These are phyloP conservation scores for Priceomyces medius DNA, from an alignment of 805 yeast genomes.

Conservation along the genomic window DNA sequence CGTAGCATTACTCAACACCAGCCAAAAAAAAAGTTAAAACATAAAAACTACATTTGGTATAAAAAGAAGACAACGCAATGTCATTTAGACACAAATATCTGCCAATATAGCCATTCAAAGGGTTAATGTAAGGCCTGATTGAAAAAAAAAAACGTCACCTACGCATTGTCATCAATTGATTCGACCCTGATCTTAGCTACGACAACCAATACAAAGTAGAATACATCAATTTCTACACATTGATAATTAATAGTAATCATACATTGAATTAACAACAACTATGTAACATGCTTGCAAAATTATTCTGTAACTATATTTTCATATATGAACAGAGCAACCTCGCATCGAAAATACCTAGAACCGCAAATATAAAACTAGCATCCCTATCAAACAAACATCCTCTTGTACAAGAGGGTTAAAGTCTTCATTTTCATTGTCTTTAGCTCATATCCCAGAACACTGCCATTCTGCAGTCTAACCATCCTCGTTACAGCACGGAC, in stretches of 20 bases:
- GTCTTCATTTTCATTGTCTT: background rate
- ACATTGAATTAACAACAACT: background rate
- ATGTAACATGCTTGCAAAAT: background rate
- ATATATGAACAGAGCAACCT: background rate
- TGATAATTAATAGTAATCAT: background rate
- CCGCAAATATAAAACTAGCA: constrained; percentile 1
- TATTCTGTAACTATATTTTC: background rate
- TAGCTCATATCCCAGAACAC: constrained; percentile 1
- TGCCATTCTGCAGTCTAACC: background rate
- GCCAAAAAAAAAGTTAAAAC: background rate
- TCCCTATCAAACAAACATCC: constrained; percentile 3
- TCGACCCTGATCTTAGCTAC: too few relatives aligned
- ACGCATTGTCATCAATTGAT: too few relatives aligned
- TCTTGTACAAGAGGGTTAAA: background rate
- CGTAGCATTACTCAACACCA: too few relatives aligned
- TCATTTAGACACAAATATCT: too few relatives aligned
- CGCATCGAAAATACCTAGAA: background rate
- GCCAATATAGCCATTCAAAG: too few relatives aligned
- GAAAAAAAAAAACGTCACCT: too few relatives aligned
- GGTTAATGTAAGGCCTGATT: too few relatives aligned
- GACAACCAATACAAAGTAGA: too few relatives aligned
- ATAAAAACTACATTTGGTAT: too few relatives aligned
- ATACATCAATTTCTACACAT: too few relatives aligned
- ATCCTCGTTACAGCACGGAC: background rate
- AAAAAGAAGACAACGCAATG: too few relatives aligned